Conservation (phyloP, 2,329 filamentous ascomycete genomes). For the Trichoderma arundinaceum region DNA sequence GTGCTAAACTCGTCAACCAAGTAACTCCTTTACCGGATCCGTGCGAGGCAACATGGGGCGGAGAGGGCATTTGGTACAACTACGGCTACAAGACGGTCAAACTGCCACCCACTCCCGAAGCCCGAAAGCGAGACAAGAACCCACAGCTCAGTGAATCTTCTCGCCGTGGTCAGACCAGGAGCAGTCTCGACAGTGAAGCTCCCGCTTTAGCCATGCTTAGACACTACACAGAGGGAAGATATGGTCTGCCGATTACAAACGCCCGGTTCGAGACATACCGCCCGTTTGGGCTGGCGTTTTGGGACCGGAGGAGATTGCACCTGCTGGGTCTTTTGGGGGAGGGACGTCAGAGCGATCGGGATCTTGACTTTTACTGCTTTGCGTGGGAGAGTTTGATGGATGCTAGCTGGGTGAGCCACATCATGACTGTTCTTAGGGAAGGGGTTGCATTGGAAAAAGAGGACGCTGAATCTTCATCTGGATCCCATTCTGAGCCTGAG, state of each 20-base stretch:
- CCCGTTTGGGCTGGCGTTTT: slow-evolving; percentile 34
- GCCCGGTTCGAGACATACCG: slow-evolving; percentile 32
- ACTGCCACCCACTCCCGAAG: background rate
- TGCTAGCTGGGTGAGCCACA: background rate
- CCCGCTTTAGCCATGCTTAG: background rate
- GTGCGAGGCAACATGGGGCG: slow-evolving; percentile 9
- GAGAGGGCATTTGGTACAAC: background rate
- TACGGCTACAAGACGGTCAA: background rate
- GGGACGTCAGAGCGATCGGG: background rate
- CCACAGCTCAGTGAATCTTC: background rate
- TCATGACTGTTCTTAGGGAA: slow-evolving; percentile 7
- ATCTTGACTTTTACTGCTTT: slow-evolving; percentile 24
- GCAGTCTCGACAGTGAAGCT: background rate
- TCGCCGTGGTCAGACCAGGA: background rate
- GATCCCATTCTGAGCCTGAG: background rate
- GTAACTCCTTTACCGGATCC: slow-evolving; percentile 14
- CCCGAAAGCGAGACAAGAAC: background rate
- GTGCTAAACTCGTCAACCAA: background rate
- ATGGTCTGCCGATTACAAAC: background rate
- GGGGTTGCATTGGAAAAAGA: background rate
- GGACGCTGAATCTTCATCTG: background rate
- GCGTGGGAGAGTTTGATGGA: slow-evolving; percentile 25
- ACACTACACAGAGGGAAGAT: background rate
- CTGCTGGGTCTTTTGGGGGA: slow-evolving; percentile 29
- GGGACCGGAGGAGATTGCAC: slow-evolving; percentile 34